phyloP scores from a whole-genome alignment of 306 rosid genomes.

The Quercus aquifolioides region DNA sequence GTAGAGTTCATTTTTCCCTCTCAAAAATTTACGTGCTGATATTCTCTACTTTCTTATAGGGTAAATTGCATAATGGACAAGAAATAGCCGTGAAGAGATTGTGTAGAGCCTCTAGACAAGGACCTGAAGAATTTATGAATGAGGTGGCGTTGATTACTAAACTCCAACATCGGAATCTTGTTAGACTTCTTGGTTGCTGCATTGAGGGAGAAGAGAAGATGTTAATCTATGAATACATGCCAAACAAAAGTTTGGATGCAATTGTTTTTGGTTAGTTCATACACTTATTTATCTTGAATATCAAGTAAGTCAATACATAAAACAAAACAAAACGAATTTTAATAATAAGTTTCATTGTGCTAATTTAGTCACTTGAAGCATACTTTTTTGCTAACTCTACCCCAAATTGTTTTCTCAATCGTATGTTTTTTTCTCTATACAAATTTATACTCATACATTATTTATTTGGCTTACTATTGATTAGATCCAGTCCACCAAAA shows the following conservation, averaged over 20 bases:
- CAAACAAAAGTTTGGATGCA: constrained; percentile 35
- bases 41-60: constrained; percentile 6
- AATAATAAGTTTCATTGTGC: no score
- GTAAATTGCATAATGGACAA: constrained; percentile 26
- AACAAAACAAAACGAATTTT: background rate
- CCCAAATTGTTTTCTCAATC: no score
- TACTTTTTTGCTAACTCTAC: no score
- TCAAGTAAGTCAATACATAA: no score
- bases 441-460: no score
- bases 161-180: constrained; percentile 16
- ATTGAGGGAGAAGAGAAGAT: constrained; percentile 10
- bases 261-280: background rate
- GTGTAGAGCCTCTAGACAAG: constrained; percentile 40
- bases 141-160: constrained; percentile 3
- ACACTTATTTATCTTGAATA: no score
- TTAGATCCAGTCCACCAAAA: background rate
- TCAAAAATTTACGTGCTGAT: no score
- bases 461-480: background rate
- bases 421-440: no score
- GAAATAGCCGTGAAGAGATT: constrained; percentile 50
- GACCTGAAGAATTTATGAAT: constrained; percentile 40
- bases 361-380: no score
- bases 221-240: no score
- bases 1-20: background rate
- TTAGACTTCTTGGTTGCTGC: constrained; percentile 5